phyloP scores from a whole-genome alignment of 495 filamentous ascomycete genomes.

The Aspergillus diversus region DNA sequence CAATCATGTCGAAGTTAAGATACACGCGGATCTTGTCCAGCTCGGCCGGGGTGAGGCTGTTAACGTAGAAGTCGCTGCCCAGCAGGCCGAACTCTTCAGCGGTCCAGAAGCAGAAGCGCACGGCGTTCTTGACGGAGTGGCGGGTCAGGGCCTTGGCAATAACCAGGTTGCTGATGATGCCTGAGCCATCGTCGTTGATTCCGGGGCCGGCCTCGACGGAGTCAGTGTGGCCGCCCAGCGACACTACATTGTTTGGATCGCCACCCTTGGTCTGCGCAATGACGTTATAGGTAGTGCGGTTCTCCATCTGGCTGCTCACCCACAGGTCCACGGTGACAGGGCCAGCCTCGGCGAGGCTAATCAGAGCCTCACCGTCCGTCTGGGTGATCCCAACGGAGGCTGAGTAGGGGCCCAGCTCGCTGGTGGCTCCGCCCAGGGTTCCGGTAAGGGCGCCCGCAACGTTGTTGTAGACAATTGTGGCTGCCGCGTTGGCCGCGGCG shows the following conservation, averaged over 20 bases:
- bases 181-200: conserved; percentile 73
- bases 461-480: conserved; percentile 69
- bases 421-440: conserved; percentile 57
- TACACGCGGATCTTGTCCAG: conserved; percentile 64
- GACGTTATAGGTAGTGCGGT: conserved; percentile 64
- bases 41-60: conserved; percentile 48
- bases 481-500: conserved; percentile 61
- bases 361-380: conserved; percentile 53
- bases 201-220: conserved; percentile 65
- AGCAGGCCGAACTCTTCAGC: conserved; percentile 69
- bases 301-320: conserved; percentile 46
- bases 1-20: conserved; percentile 83
- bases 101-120: conserved; percentile 72
- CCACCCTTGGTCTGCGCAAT: conserved; percentile 68
- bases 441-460: conserved; percentile 50
- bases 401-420: conserved; percentile 50
- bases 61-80: conserved; percentile 65
- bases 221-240: conserved; percentile 69
- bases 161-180: conserved; percentile 64
- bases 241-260: conserved; percentile 64
- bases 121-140: conserved; percentile 65
- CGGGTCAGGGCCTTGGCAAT: conserved; percentile 62
- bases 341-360: conserved; percentile 43
- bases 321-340: conserved; percentile 31
- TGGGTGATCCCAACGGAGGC: conserved; percentile 58